A percentile compares a stretch with the other conserved stretches of the same genome.
phyloP scores from a whole-genome alignment of 192 early-diverging fungal genomes.

The Hyaloraphidium curvatum region DNA sequence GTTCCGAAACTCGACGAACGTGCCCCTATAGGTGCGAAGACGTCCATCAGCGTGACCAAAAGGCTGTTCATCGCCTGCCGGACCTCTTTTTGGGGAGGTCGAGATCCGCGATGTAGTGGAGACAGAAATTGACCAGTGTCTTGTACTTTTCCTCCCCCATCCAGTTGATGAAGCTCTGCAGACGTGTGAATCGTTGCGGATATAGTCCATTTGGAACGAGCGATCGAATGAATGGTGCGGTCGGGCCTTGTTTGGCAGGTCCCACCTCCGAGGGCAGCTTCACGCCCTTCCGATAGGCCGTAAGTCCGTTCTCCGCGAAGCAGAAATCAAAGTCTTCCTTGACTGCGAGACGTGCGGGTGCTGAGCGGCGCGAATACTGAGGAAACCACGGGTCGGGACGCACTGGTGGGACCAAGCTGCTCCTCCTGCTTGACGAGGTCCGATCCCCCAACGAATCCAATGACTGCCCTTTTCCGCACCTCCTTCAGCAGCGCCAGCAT shows the following conservation, averaged over 20 bases:
- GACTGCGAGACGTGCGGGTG: too few species aligned
- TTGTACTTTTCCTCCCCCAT: slow-evolving; percentile 86
- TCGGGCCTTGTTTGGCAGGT: neutral
- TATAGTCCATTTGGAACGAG: too few species aligned
- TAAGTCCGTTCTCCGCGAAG: slow-evolving; percentile 96
- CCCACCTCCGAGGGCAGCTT: slow-evolving; percentile 42
- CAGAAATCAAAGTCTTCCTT: slow-evolving; percentile 94
- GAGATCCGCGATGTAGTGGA: slow-evolving; percentile 85
- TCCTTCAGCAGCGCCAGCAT: slow-evolving; percentile 56
- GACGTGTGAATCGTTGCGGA: neutral
- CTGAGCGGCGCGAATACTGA: too few species aligned
- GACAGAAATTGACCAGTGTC: slow-evolving; percentile 77
- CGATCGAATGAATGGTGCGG: neutral
- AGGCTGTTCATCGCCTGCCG: neutral
- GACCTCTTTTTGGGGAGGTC: slow-evolving; percentile 88
- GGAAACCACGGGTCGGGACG: neutral
- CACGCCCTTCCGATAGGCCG: slow-evolving; percentile 63
- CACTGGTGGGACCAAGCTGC: slow-evolving; percentile 75
- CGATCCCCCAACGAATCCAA: slow-evolving; percentile 94
- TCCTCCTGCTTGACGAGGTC: slow-evolving; percentile 88
- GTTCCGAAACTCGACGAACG: slow-evolving; percentile 94
- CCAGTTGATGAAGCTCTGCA: slow-evolving; percentile 74
- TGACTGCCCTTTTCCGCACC: slow-evolving; percentile 72
- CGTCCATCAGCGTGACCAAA: too few species aligned
- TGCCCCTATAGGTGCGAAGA: slow-evolving; percentile 39